Conservation (phyloP, 2,329 filamentous ascomycete genomes). For the Colletotrichum theobromicola region DNA sequence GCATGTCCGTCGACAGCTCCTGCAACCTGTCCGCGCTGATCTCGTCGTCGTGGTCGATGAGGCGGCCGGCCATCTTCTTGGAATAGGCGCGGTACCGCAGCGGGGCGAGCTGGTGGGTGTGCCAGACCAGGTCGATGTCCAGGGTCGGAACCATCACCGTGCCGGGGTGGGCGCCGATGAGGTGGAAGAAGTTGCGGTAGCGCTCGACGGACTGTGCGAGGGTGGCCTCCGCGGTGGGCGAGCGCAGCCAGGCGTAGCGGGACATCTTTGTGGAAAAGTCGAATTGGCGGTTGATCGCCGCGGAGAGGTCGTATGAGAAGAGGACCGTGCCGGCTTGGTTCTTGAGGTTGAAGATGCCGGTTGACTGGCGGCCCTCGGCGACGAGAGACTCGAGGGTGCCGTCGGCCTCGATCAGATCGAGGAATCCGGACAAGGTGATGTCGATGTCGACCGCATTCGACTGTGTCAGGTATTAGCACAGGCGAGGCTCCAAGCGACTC, state of each 20-base stretch:
- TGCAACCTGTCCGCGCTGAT: constrained; percentile 31
- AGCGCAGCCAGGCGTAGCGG: constrained; percentile 41
- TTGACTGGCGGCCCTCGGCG: not conserved
- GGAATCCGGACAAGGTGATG: not conserved
- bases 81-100: constrained; percentile 27
- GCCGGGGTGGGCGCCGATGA: constrained; percentile 32
- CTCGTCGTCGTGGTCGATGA: constrained; percentile 45
- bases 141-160: constrained; percentile 42
- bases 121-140: constrained; percentile 49
- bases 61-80: constrained; percentile 22
- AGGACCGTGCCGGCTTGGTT: not conserved
- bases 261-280: constrained; percentile 47
- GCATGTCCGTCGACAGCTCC: constrained; percentile 32
- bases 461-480: not conserved
- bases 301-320: constrained; percentile 27
- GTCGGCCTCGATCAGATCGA: not conserved
- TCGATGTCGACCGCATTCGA: not conserved
- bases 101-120: constrained; percentile 45
- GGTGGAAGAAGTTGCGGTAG: constrained; percentile 41
- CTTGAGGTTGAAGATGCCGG: constrained; percentile 22
- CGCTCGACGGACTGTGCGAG: constrained; percentile 37
- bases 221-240: constrained; percentile 37
- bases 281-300: constrained; percentile 40
- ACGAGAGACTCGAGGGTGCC: not conserved
- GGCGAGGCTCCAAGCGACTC: not conserved